Evolutionary conservation across 306 rosid genomes (phyloP), one percentile per base, ranked within the genome.

Genomic region (Acacia acuminata): DNA sequence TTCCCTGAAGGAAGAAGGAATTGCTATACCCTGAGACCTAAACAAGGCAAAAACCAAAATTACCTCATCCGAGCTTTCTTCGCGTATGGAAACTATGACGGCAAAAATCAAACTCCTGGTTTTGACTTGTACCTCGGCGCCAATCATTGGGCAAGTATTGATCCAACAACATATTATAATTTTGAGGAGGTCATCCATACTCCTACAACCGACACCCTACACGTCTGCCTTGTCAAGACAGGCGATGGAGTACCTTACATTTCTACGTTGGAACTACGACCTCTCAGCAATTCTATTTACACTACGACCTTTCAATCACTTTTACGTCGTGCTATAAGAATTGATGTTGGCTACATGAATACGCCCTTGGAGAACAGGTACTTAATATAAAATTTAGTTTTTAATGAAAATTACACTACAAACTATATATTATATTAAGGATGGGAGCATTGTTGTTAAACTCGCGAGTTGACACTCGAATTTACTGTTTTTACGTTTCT

Each of bases 51-150:
- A 58, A 67, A 87, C 56, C 60, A 8, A 50, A 83, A 55, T 0
- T 88, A 87, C 58, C 53, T 90, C 77, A 84, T 90, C 50, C 19
- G 89, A 77, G 87, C 90, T 56, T 36, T 43, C 10, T 90, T 87
- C 51, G 2, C 79, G 0, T 85, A 90, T 8, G 88, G 88, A 2
- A 85, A 85, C 13, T 90, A 88, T 16, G 88, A 90, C 42, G 64
- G 70, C 58, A 70, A 87, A 79, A 24, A 64, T 48, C 22, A 65
- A 19, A 2, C 60, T 4, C 88, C 92, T 0, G 4, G 1, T 2
- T 90, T 90, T 12, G 88, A 87, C 48, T 73, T 84, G 4, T 77
- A 85, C 60, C 77, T 88, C 17, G 94, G 94, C 1, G 60, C 76
- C 25, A 85, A 87, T 44, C 45, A 34, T 2, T 90, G 92, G 92